Conservation (phyloP, 352 stramenopile species). For the Phytophthora sp. region DNA sequence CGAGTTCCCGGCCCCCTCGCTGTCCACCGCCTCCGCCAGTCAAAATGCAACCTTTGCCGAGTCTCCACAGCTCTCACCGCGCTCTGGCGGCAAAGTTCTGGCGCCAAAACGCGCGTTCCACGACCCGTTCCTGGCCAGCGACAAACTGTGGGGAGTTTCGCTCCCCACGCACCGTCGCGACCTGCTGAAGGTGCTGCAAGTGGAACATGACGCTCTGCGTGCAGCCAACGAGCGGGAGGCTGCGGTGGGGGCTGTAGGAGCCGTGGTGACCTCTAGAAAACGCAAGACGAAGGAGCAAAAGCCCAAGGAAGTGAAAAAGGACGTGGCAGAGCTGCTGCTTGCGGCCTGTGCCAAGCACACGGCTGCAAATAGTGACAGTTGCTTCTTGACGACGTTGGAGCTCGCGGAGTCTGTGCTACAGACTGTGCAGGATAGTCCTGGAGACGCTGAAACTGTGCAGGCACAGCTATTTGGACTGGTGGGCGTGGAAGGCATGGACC, state of each 20-base stretch:
- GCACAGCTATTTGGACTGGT: conserved; percentile 84
- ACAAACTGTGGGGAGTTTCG: conserved; percentile 38
- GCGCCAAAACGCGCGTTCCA: conserved; percentile 27
- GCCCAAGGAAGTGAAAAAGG: conserved; percentile 28
- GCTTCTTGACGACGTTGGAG: conserved; percentile 66
- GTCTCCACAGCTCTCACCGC: conserved; percentile 1
- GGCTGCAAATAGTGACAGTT: conserved; percentile 35
- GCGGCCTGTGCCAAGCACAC: conserved; percentile 47
- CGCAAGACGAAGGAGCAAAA: conserved; percentile 39
- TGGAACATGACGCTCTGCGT: conserved; percentile 60
- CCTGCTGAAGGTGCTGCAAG: conserved; percentile 55
- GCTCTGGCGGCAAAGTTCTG: background rate
- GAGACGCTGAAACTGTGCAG: conserved; percentile 67
- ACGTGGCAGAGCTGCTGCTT: conserved; percentile 47
- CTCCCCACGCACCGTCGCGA: conserved; percentile 31
- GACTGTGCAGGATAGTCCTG: conserved; percentile 54
- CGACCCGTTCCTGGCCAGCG: conserved; percentile 41
- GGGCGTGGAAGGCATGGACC: conserved; percentile 84
- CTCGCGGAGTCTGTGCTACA: conserved; percentile 76
- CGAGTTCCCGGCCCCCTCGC: conserved; percentile 20
- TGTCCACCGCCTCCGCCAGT: background rate
- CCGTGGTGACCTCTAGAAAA: conserved; percentile 54
- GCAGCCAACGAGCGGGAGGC: conserved; percentile 62
- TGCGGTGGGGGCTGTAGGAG: conserved; percentile 44
- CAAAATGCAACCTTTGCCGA: conserved; percentile 6